A percentile compares a stretch with the other conserved stretches of the same genome.
These are phyloP conservation scores for Populus hybrid DNA, from an alignment of 441 rosid genomes.

Conservation along the genomic window DNA sequence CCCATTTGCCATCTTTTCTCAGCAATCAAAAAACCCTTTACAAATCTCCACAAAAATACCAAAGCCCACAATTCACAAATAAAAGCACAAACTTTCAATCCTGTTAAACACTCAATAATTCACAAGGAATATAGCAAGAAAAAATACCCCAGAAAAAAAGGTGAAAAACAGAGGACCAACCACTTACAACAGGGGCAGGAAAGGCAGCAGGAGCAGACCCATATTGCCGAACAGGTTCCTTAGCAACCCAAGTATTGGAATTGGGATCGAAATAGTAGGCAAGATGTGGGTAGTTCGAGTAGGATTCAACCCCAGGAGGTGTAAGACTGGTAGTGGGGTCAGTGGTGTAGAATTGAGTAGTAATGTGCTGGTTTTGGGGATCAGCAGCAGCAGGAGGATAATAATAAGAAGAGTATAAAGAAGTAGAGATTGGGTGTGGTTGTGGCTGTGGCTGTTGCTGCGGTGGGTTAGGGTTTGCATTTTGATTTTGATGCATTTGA, in stretches of 20 bases:
- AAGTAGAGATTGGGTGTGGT: not conserved
- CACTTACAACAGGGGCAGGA: slow-evolving; percentile 36
- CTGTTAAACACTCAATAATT: not conserved
- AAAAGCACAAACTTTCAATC: not conserved
- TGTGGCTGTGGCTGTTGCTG: not conserved
- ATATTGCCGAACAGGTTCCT: slow-evolving; percentile 21
- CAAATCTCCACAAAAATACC: not conserved
- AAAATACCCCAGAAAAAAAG: not conserved
- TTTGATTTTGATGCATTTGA: slow-evolving; percentile 17
- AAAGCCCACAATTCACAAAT: not conserved
- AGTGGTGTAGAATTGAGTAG: not conserved
- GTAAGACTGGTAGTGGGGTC: not conserved
- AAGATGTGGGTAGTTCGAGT: slow-evolving; percentile 7
- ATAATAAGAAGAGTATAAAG: slow-evolving; percentile 18
- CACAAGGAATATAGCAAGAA: not conserved
- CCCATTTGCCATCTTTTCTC: not conserved
- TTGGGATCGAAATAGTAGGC: slow-evolving; percentile 21
- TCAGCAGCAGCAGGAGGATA: slow-evolving; percentile 4
- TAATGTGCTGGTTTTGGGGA: slow-evolving; percentile 22
- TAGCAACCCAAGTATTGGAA: slow-evolving; percentile 25
- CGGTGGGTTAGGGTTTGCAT: slow-evolving; percentile 22
- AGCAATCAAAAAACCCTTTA: not conserved
- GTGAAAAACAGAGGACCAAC: slow-evolving; percentile 7
- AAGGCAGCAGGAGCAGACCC: slow-evolving; percentile 25
- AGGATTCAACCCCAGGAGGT: slow-evolving; percentile 35